A percentile compares a stretch with the other conserved stretches of the same genome.
These are phyloP conservation scores for Trichoderma sp. DNA, from an alignment of 2,329 filamentous ascomycete genomes.

Conservation along the genomic window DNA sequence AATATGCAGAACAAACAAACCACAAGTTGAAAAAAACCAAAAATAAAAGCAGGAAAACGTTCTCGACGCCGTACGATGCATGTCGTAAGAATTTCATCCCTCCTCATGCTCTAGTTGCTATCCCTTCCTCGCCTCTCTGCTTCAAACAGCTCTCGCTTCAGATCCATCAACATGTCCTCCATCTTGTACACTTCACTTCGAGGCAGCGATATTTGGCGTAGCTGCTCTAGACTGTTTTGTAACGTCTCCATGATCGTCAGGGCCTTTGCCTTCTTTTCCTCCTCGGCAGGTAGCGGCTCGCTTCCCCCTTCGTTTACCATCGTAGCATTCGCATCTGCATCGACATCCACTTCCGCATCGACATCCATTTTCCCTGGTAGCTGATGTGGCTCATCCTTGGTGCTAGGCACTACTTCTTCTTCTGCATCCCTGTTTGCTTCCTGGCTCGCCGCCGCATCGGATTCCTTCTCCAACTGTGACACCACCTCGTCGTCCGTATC, in stretches of 20 bases:
- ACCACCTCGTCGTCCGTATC: conserved; percentile 43
- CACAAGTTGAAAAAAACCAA: not conserved
- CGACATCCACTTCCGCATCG: not conserved
- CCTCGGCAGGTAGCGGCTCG: conserved; percentile 9
- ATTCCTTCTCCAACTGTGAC: conserved; percentile 43
- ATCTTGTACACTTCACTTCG: conserved; percentile 66
- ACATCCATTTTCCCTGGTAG: not conserved
- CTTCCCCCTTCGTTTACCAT: conserved; percentile 4
- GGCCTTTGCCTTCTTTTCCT: conserved; percentile 22
- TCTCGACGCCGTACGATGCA: conserved; percentile 20
- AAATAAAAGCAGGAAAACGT: not conserved
- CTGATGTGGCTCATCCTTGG: not conserved
- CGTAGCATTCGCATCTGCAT: not conserved
- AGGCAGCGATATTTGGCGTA: conserved; percentile 59
- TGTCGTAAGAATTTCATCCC: conserved; percentile 27
- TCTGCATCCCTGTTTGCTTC: conserved; percentile 1
- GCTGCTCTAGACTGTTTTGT: conserved; percentile 49
- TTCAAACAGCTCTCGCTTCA: conserved; percentile 70
- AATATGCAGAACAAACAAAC: not conserved
- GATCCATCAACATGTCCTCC: conserved; percentile 77
- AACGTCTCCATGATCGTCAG: conserved; percentile 34
- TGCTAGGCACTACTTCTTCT: not conserved
- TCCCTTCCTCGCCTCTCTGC: conserved; percentile 59
- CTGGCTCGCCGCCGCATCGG: conserved; percentile 38
- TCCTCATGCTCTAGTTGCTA: not conserved